Conservation (phyloP, 1,284 basidiomycete species). For the Heterobasidion occidentale region DNA sequence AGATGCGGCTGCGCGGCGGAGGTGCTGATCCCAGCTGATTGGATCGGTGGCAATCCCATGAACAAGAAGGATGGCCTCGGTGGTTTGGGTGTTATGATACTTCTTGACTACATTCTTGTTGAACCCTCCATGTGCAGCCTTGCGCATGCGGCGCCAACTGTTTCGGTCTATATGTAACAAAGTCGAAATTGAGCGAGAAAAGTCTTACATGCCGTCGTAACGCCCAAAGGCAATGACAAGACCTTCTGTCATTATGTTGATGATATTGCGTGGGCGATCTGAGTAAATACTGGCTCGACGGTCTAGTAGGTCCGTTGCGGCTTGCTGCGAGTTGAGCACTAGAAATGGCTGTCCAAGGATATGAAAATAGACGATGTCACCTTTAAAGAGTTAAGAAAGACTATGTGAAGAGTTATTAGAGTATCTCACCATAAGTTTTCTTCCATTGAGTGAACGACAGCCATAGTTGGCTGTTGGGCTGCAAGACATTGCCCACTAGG, state of each 20-base stretch:
- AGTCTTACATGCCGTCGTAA: not conserved
- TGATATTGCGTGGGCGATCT: conserved; percentile 10
- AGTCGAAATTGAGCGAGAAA: not conserved
- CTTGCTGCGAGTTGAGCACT: conserved; percentile 14
- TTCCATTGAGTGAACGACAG: conserved; percentile 6
- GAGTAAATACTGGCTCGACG: conserved; percentile 14
- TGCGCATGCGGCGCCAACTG: conserved; percentile 6
- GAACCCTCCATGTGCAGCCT: conserved; percentile 2
- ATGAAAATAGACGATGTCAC: conserved; percentile 15
- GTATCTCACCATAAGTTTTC: conserved; percentile 5
- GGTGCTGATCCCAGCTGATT: not conserved
- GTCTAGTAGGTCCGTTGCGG: conserved; percentile 15
- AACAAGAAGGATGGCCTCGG: conserved; percentile 4
- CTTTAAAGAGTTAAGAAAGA: conserved; percentile 4
- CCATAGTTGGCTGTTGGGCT: conserved; percentile 4
- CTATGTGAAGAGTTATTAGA: not conserved
- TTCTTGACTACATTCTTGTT: not conserved
- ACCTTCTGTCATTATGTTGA: conserved; percentile 1
- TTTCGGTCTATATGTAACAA: not conserved
- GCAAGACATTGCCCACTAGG: conserved; percentile 6
- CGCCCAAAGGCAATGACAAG: not conserved
- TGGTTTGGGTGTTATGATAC: not conserved
- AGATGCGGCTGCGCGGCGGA: conserved; percentile 3
- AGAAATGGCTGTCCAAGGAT: conserved; percentile 14
- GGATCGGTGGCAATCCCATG: not conserved